Base-by-base conservation (phyloP, 1,139 yeast species). In the Taphrina wiesneri region DNA sequence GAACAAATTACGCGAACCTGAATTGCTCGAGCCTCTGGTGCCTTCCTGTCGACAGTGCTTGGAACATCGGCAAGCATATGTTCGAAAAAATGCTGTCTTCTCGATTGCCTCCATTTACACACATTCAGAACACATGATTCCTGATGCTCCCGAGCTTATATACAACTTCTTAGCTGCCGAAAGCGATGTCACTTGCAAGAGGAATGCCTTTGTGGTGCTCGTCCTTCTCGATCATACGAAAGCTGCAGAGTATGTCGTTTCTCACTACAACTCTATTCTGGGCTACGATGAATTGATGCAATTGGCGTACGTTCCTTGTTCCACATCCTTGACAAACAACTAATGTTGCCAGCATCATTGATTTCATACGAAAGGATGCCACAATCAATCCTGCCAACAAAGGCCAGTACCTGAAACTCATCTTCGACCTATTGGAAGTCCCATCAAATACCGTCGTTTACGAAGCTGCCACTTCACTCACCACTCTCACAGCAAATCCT, bases 1-100 rank as follows among this genome's bases (percentile, higher is more conserved):
- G 75, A 86, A 93, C 70, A 95, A 93, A 76, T 82, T 95, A 76
- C 88, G 86, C 75, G 99, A 95, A 78, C 88, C 96, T 0, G 99
- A 93, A 76, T 83, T 95, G 72, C 83, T 95, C 75, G 99, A 95
- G 78, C 96, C 98, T 65, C 83, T 95, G 77, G 95, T 93, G 52
- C 97, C 99, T 47, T 87, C 95, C 59, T 92, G 92, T 62, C 85
- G 97, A 73, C 86, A 86, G 69, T 91, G 98, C 79, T 81, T 95
- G 72, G 96, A 89, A 72, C 97, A 95, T 77, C 88, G 99, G 73
- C 98, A 93, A 77, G 96, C 99, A 9, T 95, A 95, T 75, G 99
- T 95, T 69, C 86, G 99, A 76, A 95, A 95, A 77, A 93, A 95
- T 76, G 99, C 99, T 9, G 93, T 91, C 45, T 87, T 93, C 77